Conservation (phyloP, 2,329 filamentous ascomycete genomes). For the Hypoxylon sp. region DNA sequence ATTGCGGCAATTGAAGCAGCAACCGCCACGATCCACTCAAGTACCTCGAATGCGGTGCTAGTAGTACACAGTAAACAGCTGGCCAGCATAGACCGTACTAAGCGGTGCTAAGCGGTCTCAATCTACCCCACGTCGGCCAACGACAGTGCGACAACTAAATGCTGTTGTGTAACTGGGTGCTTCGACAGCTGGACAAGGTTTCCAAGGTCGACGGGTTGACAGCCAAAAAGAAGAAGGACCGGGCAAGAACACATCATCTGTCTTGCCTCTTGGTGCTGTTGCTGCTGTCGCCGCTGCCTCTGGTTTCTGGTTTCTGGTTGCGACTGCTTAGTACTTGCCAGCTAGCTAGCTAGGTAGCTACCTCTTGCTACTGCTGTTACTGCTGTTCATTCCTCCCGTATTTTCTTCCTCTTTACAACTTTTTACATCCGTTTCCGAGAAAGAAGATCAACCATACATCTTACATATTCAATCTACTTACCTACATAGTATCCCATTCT, state of each 20-base stretch:
- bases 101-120: slow-evolving; percentile 30
- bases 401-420: background rate
- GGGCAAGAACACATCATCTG: slow-evolving; percentile 29
- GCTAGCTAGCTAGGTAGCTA: too few relatives aligned
- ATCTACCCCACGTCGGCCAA: slow-evolving; percentile 35
- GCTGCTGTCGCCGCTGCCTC: slow-evolving; percentile 1
- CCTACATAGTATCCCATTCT: slow-evolving; percentile 2
- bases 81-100: slow-evolving; percentile 8
- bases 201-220: slow-evolving; percentile 13
- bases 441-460: slow-evolving; percentile 5
- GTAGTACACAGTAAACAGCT: slow-evolving; percentile 23
- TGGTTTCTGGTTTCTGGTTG: too few relatives aligned
- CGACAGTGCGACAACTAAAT: slow-evolving; percentile 38
- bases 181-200: slow-evolving; percentile 36
- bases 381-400: slow-evolving; percentile 2
- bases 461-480: slow-evolving; percentile 6
- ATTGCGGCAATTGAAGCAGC: too few relatives aligned
- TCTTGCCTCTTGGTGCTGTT: slow-evolving; percentile 11
- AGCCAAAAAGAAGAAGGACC: slow-evolving; percentile 19
- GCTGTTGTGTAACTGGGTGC: slow-evolving; percentile 36
- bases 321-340: too few relatives aligned
- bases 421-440: slow-evolving; percentile 3
- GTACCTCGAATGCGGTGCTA: too few relatives aligned
- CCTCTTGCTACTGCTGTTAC: slow-evolving; percentile 12
- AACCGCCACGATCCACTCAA: too few relatives aligned